Evolutionary conservation across 257 asterid species (phyloP).

Genomic region (Solanum chmielewskii): DNA sequence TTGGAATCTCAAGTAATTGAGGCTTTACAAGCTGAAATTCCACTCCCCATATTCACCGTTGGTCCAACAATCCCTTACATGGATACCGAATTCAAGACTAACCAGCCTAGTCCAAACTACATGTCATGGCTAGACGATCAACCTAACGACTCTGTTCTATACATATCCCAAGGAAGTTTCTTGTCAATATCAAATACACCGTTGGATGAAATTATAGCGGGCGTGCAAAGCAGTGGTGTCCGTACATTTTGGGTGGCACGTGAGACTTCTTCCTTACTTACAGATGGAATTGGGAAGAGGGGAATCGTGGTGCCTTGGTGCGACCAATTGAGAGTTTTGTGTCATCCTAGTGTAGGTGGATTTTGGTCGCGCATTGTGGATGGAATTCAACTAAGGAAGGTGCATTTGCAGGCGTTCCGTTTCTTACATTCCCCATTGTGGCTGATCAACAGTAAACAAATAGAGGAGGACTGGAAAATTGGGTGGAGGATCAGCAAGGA

Average conservation of each 20-base stretch:
- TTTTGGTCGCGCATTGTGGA: slow-evolving; percentile 77
- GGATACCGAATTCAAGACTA: background rate
- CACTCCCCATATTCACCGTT: slow-evolving; percentile 39
- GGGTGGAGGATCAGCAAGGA: slow-evolving; percentile 38
- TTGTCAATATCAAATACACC: slow-evolving; percentile 42
- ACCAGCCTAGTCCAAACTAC: slow-evolving; percentile 2
- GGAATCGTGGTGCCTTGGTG: slow-evolving; percentile 52
- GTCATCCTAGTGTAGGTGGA: slow-evolving; percentile 49
- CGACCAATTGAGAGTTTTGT: slow-evolving; percentile 44
- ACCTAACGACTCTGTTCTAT: slow-evolving; percentile 44
- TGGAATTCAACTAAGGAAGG: slow-evolving; percentile 64
- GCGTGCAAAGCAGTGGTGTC: slow-evolving; percentile 38
- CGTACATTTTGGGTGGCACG: slow-evolving; percentile 69
- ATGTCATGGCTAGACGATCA: slow-evolving; percentile 59
- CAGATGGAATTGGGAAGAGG: slow-evolving; percentile 15
- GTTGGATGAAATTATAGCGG: slow-evolving; percentile 48
- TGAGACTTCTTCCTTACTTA: slow-evolving; percentile 35
- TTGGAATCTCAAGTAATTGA: slow-evolving; percentile 36
- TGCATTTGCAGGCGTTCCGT: slow-evolving; percentile 40
- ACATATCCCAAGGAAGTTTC: slow-evolving; percentile 65
- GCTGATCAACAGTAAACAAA: slow-evolving; percentile 43
- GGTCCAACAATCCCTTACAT: slow-evolving; percentile 60
- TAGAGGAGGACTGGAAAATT: slow-evolving; percentile 61
- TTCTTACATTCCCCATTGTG: slow-evolving; percentile 40
- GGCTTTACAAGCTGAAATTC: slow-evolving; percentile 23